These are phyloP conservation scores for Boletus subcaerulescens DNA, from an alignment of 768 basidiomycete species.

Conservation along the genomic window DNA sequence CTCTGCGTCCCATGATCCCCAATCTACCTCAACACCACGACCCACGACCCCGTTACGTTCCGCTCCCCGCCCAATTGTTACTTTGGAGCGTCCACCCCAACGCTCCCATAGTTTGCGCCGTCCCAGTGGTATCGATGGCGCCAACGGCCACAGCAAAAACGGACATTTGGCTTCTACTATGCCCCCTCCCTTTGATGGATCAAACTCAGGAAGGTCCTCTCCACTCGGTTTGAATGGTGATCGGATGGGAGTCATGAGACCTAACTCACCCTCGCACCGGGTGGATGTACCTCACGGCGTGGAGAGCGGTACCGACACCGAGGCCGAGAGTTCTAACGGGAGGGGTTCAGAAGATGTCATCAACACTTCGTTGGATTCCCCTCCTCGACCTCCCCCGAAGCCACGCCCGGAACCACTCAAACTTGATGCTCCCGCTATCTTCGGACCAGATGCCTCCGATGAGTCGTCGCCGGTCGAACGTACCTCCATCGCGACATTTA, in stretches of 20 bases:
- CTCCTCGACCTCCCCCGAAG: conserved; percentile 49
- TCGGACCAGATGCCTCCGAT: conserved; percentile 41
- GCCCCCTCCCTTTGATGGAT: conserved; percentile 17
- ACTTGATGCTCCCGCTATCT: conserved; percentile 20
- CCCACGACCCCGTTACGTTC: conserved; percentile 17
- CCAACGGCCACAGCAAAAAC: conserved; percentile 1
- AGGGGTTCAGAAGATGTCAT: conserved; percentile 27
- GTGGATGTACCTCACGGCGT: conserved; percentile 71
- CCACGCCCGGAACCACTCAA: conserved; percentile 29
- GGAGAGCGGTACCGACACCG: conserved; percentile 74
- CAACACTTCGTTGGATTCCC: conserved; percentile 21
- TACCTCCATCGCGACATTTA: conserved; percentile 70
- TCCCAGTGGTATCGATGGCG: conserved; percentile 6
- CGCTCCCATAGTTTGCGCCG: conserved; percentile 32
- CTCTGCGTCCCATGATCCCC: conserved; percentile 34
- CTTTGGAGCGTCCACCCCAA: conserved; percentile 35
- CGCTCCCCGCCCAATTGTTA: conserved; percentile 25
- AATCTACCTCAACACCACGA: not conserved
- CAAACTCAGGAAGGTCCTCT: conserved; percentile 20
- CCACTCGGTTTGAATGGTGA: conserved; percentile 22
- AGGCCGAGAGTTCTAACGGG: conserved; percentile 50
- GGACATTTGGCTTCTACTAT: conserved; percentile 5
- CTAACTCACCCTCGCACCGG: conserved; percentile 58
- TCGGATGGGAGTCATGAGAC: conserved; percentile 24
- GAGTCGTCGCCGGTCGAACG: conserved; percentile 67